These are phyloP conservation scores for Dinochytrium kinnereticum DNA, from an alignment of 371 early-diverging fungal genomes.

Conservation along the genomic window DNA sequence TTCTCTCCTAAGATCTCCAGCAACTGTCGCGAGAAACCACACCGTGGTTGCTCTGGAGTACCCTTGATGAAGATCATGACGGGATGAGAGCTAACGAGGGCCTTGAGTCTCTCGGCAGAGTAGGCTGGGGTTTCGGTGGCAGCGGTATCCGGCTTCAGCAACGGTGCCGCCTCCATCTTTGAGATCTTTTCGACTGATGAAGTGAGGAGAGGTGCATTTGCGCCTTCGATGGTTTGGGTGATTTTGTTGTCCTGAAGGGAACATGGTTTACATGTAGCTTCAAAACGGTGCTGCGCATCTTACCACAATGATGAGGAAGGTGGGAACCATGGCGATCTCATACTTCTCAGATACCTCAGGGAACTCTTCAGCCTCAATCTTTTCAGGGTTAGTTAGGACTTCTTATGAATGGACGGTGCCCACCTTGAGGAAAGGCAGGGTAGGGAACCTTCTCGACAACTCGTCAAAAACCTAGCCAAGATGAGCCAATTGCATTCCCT, in stretches of 20 bases:
- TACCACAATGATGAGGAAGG: constrained; percentile 84
- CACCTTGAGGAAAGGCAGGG: constrained; percentile 80
- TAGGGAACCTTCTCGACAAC: constrained; percentile 75
- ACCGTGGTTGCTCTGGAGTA: constrained; percentile 65
- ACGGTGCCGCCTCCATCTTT: constrained; percentile 46
- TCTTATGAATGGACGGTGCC: neutral
- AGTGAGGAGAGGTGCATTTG: constrained; percentile 82
- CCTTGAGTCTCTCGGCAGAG: constrained; percentile 59
- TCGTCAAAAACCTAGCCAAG: constrained; percentile 71
- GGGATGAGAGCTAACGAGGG: constrained; percentile 70
- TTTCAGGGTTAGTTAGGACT: neutral
- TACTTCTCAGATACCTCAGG: constrained; percentile 84
- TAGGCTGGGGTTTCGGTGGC: constrained; percentile 40
- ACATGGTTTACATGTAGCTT: too few species aligned
- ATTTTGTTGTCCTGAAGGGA: constrained; percentile 65
- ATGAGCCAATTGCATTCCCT: neutral
- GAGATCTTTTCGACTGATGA: constrained; percentile 73
- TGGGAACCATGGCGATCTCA: constrained; percentile 91
- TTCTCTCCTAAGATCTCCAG: constrained; percentile 72
- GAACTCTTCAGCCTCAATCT: constrained; percentile 90
- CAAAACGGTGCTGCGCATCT: neutral
- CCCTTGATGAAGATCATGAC: constrained; percentile 96
- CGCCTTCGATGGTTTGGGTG: constrained; percentile 84
- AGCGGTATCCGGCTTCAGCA: constrained; percentile 34
- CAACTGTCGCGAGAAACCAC: constrained; percentile 77